Evolutionary conservation across 805 yeast genomes (phyloP), one percentile per base, ranked within the genome.

Genomic region (Candida peoriensis): DNA sequence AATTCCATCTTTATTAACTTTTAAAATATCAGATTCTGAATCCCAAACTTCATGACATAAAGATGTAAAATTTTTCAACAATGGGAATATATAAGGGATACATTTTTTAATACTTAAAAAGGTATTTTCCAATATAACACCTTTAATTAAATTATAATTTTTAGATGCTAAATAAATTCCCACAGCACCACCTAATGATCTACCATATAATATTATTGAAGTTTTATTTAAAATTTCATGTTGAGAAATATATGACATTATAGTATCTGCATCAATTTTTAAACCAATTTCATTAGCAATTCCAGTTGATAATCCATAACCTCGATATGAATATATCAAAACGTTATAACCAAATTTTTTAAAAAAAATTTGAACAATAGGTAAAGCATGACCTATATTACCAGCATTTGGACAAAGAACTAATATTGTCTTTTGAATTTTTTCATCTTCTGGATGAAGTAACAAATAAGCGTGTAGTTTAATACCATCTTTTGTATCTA

Each of bases 131-230:
- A 90, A 57, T 2, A 93, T 70, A 8, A 89, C 47, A 2, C 81
- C 96, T 36, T 68, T 67, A 11, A 86, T 63, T 20, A 66, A 39
- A 1, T 58, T 48, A 3, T 77, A 64, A 48, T 69, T 72, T 16
- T 68, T 68, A 3, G 86, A 68, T 0, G 93, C 88, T 34, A 87
- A 72, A 59, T 87, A 83, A 14, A 88, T 73, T 7, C 94, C 87
- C 23, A 85, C 96, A 0, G 97, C 98, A 4, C 97, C 97, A 23
- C 98, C 98, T 10, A 90, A 63, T 8, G 96, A 85, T 32, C 97
- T 68, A 2, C 97, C 97, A 54, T 88, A 88, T 8, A 88, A 64
- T 1, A 86, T 62, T 3, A 89, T 42, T 8, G 77, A 61, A 1
- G 81, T 68, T 32, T 65, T 57, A 32, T 64, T 60, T 36, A 78